phyloP scores from a whole-genome alignment of 2,329 filamentous ascomycete species.

The Tetracladium maxilliforme region DNA sequence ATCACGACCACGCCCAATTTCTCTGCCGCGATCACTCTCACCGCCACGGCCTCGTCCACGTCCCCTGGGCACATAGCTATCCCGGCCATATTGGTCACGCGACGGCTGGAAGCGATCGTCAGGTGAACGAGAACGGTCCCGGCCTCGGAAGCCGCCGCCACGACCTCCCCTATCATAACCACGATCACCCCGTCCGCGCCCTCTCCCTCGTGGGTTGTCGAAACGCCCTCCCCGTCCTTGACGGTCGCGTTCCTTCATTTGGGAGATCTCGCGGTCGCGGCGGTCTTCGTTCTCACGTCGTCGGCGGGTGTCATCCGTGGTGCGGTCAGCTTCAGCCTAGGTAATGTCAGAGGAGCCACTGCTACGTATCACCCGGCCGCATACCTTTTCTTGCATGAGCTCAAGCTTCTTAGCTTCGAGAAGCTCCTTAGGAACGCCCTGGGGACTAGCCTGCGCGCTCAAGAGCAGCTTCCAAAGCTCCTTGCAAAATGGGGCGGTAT shows the following conservation, averaged over 20 bases:
- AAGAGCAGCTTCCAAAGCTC: slow-evolving; percentile 85
- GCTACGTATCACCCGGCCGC: no score
- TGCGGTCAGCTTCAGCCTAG: slow-evolving; percentile 70
- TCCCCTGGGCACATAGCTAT: slow-evolving; percentile 33
- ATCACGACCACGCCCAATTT: slow-evolving; percentile 26
- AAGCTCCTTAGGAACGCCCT: slow-evolving; percentile 87
- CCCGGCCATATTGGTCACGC: slow-evolving; percentile 16
- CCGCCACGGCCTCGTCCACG: slow-evolving; percentile 22
- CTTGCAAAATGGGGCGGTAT: slow-evolving; percentile 79
- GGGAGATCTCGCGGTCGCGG: slow-evolving; percentile 56
- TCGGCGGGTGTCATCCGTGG: slow-evolving; percentile 58
- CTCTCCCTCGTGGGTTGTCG: slow-evolving; percentile 27
- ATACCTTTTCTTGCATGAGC: slow-evolving; percentile 85
- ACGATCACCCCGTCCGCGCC: slow-evolving; percentile 35
- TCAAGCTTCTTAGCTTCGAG: slow-evolving; percentile 94
- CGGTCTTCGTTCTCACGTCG: slow-evolving; percentile 57
- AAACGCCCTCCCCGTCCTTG: slow-evolving; percentile 34
- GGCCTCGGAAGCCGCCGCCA: slow-evolving; percentile 17
- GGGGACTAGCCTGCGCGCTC: slow-evolving; percentile 75
- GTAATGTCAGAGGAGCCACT: slow-evolving; percentile 3
- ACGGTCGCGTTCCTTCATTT: slow-evolving; percentile 50
- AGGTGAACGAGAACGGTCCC: slow-evolving; percentile 22
- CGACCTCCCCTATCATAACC: slow-evolving; percentile 24
- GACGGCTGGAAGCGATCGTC: no score
- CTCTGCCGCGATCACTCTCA: slow-evolving; percentile 19